A percentile compares a stretch with the other conserved stretches of the same genome.
Conservation (phyloP, 192 early-diverging fungal genomes). For the Phycomyces blakesleeanus region DNA sequence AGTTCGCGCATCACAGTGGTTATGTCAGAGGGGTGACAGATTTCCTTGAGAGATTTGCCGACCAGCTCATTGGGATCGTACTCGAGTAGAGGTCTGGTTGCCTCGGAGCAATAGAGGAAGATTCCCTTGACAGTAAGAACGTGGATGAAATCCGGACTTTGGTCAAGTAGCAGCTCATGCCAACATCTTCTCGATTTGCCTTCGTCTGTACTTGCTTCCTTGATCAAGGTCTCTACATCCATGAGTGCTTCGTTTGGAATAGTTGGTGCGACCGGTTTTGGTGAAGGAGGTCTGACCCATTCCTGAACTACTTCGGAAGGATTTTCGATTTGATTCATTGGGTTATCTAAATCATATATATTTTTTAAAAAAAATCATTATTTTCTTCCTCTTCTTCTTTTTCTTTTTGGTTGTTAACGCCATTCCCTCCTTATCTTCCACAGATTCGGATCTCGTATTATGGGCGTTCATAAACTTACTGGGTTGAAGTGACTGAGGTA, state of each 20-base stretch:
- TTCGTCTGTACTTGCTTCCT: constrained; percentile 34
- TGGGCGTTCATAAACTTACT: constrained; percentile 8
- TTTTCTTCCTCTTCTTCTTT: too few relatives aligned
- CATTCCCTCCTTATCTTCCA: too few relatives aligned
- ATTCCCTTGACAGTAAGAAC: constrained; percentile 64
- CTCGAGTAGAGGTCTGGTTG: constrained; percentile 44
- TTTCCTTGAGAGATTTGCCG: constrained; percentile 51
- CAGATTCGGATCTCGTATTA: too few relatives aligned
- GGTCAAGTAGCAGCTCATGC: constrained; percentile 48
- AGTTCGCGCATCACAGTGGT: constrained; percentile 67
- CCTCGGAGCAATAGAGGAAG: constrained; percentile 59
- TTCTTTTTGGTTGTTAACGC: too few relatives aligned
- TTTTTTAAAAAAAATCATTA: too few relatives aligned
- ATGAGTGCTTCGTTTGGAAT: constrained; percentile 8
- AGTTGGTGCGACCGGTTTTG: constrained; percentile 12
- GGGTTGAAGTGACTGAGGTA: constrained; percentile 34
- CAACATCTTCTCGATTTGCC: constrained; percentile 29
- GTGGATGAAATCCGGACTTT: constrained; percentile 59
- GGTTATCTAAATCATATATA: not conserved
- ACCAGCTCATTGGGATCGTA: constrained; percentile 54
- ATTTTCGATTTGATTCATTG: not conserved
- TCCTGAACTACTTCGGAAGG: constrained; percentile 1
- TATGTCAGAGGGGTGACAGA: constrained; percentile 64
- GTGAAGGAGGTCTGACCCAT: constrained; percentile 15
- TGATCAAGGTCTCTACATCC: constrained; percentile 22